These are phyloP conservation scores for Coemansia sp. DNA, from an alignment of 192 early-diverging fungal species.

Conservation along the genomic window DNA sequence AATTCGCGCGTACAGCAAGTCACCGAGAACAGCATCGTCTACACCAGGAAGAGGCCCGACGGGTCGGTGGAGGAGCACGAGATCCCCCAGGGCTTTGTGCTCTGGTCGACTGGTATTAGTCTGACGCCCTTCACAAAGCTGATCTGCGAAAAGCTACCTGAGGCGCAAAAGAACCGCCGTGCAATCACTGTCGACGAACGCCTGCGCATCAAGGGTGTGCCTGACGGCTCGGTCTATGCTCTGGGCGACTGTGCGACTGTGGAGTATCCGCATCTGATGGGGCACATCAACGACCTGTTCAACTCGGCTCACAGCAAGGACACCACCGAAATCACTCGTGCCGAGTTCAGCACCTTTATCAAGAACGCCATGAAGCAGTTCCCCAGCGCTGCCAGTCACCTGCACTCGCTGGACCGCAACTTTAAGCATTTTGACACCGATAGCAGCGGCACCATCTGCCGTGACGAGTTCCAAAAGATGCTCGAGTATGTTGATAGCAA, in stretches of 20 bases:
- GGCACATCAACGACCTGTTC: conserved; percentile 39
- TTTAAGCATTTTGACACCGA: conserved; percentile 40
- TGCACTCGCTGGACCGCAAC: conserved; percentile 31
- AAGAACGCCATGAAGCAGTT: conserved; percentile 13
- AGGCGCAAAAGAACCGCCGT: conserved; percentile 35
- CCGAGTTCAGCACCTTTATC: conserved; percentile 30
- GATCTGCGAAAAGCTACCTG: conserved; percentile 45
- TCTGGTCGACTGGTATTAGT: conserved; percentile 76
- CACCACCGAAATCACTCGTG: conserved; percentile 30
- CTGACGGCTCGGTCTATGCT: conserved; percentile 66
- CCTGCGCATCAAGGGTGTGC: conserved; percentile 65
- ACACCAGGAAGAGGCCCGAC: conserved; percentile 47
- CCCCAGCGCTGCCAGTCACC: conserved; percentile 32
- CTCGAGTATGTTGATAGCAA: conserved; percentile 45
- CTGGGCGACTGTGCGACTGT: conserved; percentile 88
- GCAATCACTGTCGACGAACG: conserved; percentile 67
- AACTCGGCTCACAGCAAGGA: conserved; percentile 24
- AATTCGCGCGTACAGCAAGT: conserved; percentile 61
- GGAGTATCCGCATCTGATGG: conserved; percentile 55
- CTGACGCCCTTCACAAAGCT: conserved; percentile 57
- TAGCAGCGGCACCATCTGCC: conserved; percentile 23
- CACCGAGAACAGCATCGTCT: conserved; percentile 53
- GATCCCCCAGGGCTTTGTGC: conserved; percentile 64
- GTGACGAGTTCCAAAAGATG: conserved; percentile 37
- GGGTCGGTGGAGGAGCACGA: conserved; percentile 22